phyloP scores from a whole-genome alignment of 2,329 filamentous ascomycete genomes.

The Ophiocordyceps camponoti-leonardi region DNA sequence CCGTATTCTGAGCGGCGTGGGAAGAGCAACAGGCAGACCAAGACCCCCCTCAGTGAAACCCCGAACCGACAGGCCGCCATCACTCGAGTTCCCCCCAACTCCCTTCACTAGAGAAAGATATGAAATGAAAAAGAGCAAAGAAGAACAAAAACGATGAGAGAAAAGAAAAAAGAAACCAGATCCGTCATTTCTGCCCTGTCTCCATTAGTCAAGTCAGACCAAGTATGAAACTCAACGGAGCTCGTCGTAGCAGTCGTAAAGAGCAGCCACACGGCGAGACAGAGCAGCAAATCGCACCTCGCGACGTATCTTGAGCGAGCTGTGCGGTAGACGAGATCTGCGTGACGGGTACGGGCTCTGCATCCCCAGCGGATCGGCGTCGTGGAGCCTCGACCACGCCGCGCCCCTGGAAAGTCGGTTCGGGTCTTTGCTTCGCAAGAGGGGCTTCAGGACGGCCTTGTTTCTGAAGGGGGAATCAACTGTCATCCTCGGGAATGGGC shows the following conservation, averaged over 20 bases:
- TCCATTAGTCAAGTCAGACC: no score
- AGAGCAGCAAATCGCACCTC: not conserved
- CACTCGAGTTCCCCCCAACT: no score
- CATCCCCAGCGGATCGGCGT: not conserved
- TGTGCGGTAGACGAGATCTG: not conserved
- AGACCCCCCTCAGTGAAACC: no score
- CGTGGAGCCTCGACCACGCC: conserved; percentile 1
- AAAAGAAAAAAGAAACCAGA: no score
- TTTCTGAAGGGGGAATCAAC: conserved; percentile 8
- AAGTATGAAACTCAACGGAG: not conserved
- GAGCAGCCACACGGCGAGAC: not conserved
- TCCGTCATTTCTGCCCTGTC: no score
- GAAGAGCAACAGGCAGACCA: no score
- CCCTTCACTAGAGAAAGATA: no score
- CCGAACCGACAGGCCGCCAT: no score
- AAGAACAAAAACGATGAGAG: no score
- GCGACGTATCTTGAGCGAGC: not conserved
- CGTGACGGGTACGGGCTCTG: not conserved
- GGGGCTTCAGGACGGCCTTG: conserved; percentile 3
- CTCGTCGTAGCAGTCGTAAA: not conserved
- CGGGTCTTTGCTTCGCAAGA: conserved; percentile 10
- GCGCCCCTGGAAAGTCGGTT: conserved; percentile 10
- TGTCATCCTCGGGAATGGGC: conserved; percentile 3
- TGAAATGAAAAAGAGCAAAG: no score
- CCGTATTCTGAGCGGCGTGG: no score